Evolutionary conservation across 2,329 filamentous ascomycete genomes (phyloP).

Genomic region (Periconia digitata): DNA sequence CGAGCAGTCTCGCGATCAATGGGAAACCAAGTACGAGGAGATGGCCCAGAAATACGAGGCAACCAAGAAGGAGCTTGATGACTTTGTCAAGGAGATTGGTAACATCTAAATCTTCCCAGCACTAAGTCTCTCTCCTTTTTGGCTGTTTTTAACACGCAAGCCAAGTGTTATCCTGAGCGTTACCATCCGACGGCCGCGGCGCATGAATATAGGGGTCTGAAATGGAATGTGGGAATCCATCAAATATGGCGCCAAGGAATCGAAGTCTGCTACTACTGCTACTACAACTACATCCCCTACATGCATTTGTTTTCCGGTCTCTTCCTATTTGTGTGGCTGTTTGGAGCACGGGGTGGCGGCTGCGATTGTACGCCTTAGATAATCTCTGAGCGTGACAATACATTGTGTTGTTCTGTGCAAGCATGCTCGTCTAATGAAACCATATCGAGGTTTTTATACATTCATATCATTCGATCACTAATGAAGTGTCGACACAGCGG

Average conservation of each 20-base stretch:
- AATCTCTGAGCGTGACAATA: constrained; percentile 35
- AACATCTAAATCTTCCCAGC: constrained; percentile 71
- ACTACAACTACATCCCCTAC: constrained; percentile 17
- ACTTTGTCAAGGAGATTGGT: constrained; percentile 88
- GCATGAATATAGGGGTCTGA: not conserved
- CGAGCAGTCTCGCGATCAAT: constrained; percentile 87
- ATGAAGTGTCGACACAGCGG: too few relatives aligned
- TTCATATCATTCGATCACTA: too few relatives aligned
- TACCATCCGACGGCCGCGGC: constrained; percentile 10
- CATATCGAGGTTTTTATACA: not conserved
- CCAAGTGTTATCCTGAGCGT: constrained; percentile 24
- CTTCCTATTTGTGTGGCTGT: constrained; percentile 22
- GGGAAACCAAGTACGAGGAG: constrained; percentile 98
- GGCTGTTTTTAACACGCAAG: constrained; percentile 32
- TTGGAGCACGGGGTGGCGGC: constrained; percentile 19
- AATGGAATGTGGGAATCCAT: constrained; percentile 6
- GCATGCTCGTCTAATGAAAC: not conserved
- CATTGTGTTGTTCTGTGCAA: constrained; percentile 16
- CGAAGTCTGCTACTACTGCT: constrained; percentile 14
- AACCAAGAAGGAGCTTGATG: constrained; percentile 87
- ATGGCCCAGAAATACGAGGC: constrained; percentile 85
- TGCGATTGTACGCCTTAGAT: constrained; percentile 31
- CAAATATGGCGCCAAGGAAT: constrained; percentile 15
- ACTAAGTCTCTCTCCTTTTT: constrained; percentile 20
- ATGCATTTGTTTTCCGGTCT: constrained; percentile 27